Conservation (phyloP, 2,329 filamentous ascomycete genomes). For the Verticillium longisporum region DNA sequence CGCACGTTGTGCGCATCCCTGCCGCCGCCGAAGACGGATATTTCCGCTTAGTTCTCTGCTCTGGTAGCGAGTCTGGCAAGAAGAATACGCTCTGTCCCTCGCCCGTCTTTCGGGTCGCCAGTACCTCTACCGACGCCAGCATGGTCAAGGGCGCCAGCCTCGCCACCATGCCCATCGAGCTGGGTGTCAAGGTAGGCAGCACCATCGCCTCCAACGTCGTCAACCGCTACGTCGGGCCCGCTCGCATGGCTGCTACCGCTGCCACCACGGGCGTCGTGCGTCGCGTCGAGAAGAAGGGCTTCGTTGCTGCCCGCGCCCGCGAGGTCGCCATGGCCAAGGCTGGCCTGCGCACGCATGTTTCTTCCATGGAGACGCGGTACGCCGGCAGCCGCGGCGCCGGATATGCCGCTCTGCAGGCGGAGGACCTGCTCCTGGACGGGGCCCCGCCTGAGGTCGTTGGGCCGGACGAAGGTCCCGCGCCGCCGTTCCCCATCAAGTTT, state of each 20-base stretch:
- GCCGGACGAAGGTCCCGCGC: conserved; percentile 40
- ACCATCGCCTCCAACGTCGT: conserved; percentile 38
- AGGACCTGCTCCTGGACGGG: conserved; percentile 21
- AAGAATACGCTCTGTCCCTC: conserved; percentile 57
- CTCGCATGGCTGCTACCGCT: conserved; percentile 21
- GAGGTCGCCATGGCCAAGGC: conserved; percentile 13
- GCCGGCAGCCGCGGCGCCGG: conserved; percentile 22
- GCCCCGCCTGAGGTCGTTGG: conserved; percentile 33
- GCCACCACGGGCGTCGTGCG: conserved; percentile 4
- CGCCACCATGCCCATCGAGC: conserved; percentile 56
- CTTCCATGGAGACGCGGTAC: conserved; percentile 27
- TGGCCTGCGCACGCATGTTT: conserved; percentile 22
- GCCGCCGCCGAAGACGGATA: conserved; percentile 59
- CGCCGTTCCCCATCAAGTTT: conserved; percentile 48
- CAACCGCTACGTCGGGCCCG: conserved; percentile 31
- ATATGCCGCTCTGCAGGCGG: conserved; percentile 27
- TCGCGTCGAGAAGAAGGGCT: conserved; percentile 17
- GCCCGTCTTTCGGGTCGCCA: conserved; percentile 63
- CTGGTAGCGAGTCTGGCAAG: conserved; percentile 29
- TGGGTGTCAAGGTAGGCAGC: conserved; percentile 52
- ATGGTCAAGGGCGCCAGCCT: conserved; percentile 59
- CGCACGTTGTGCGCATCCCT: conserved; percentile 58
- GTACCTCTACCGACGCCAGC: conserved; percentile 53
- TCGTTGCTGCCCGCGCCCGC: conserved; percentile 16
- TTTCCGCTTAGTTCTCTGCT: conserved; percentile 59